Evolutionary conservation across 73 alveolate species (phyloP).

Genomic region (Stentor roeselii): DNA sequence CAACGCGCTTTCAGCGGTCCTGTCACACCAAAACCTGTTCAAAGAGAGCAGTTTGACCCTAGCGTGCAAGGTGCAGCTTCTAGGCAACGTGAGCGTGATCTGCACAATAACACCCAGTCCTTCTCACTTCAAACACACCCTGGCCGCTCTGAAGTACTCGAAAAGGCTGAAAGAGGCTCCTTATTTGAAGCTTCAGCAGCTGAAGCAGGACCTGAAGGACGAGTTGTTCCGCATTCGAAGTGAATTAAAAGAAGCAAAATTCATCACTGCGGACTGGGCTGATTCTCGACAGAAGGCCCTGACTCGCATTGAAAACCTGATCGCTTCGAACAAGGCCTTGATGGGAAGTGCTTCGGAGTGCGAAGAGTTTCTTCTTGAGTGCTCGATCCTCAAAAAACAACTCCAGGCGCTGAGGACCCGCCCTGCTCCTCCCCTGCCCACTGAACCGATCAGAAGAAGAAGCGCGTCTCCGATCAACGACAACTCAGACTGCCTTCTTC

Average conservation of each 20-base stretch:
- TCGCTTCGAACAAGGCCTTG: neutral
- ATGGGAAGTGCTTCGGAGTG: neutral
- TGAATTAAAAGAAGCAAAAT: neutral
- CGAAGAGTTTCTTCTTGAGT: neutral
- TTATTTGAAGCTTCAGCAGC: neutral
- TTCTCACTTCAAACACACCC: neutral
- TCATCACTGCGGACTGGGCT: neutral
- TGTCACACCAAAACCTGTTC: neutral
- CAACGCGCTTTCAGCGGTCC: neutral
- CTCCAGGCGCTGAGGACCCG: neutral
- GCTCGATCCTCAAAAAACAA: neutral
- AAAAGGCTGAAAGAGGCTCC: neutral
- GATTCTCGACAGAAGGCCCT: neutral
- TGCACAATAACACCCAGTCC: neutral
- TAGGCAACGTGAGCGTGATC: neutral
- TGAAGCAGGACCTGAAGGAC: neutral
- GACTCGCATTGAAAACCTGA: neutral
- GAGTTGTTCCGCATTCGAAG: neutral
- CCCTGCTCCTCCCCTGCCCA: neutral
- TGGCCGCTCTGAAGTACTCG: neutral
- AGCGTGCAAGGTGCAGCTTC: neutral
- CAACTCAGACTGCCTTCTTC: neutral
- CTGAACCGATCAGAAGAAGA: neutral
- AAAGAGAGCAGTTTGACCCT: neutral
- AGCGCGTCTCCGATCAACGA: neutral